Base-by-base conservation (phyloP, 2,329 filamentous ascomycete species). In the Fusarium sp. region DNA sequence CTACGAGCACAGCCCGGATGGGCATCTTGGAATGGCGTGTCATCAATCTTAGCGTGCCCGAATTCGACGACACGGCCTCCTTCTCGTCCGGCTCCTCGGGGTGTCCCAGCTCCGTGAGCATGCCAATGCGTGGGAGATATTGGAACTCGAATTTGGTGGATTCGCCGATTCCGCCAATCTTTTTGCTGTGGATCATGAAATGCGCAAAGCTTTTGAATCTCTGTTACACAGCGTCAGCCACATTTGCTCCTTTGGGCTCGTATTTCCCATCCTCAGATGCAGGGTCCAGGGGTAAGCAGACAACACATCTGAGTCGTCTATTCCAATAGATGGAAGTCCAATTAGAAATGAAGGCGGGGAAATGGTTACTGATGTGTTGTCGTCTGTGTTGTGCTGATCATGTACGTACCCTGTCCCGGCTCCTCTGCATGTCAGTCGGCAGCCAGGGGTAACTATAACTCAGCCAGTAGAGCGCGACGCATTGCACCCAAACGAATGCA, bases 81-180 rank as follows among this genome's bases (percentile, higher is more conserved):
- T 58, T 68, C 37, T 48, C 45, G 13, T 35, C 45, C 37, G 61
- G 56, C 50, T 67, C 57, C 18, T 66, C 45, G 27, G 45, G 54
- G 14, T 60, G 18, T 81, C 86, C 79, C 32, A 78, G 69, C 63
- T 78, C 73, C 16, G 83, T 84, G 54, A 81, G 79, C 71, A 79
- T 82, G 25, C 81, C 82, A 20, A 84, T 77, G 30, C 80, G 79
- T 0, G 92, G 92, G 11, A 93, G 84, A 78, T 93, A 93, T 79
- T 94, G 92, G 82, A 95, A 93, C 23, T 92, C 89, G 78, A 95
- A 95, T 10, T 84, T 85, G 2, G 88, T 90, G 76, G 91, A 87
- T 56, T 88, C 85, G 1, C 92, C 90, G 9, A 95, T 84, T 0
- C 91, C 93, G 65, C 86, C 89, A 64, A 80, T 69, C 66, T 90